These are phyloP conservation scores for Peterozyma toletana DNA, from an alignment of 805 yeast species.

Conservation along the genomic window DNA sequence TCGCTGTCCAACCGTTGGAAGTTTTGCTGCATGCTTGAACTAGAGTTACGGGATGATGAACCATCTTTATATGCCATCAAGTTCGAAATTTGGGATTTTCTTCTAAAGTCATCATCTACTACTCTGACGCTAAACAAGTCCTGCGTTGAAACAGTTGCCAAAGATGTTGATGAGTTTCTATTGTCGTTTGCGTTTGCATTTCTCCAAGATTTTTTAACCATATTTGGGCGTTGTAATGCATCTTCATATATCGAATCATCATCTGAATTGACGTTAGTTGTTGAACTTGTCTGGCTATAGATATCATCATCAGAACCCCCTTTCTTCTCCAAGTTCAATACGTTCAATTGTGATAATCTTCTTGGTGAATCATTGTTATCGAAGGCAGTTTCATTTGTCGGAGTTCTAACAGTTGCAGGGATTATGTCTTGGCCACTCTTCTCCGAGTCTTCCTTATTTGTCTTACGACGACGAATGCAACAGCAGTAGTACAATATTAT, in stretches of 20 bases:
- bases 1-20: conserved; percentile 37
- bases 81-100: conserved; percentile 25
- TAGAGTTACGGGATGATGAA: conserved; percentile 16
- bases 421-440: conserved; percentile 24
- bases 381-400: conserved; percentile 10
- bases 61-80: conserved; percentile 18
- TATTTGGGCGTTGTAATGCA: conserved; percentile 18
- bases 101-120: conserved; percentile 50
- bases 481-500: conserved; percentile 49
- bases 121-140: conserved; percentile 74
- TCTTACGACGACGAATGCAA: conserved; percentile 37
- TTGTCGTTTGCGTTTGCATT: conserved; percentile 29
- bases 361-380: conserved; percentile 14
- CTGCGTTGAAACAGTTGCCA: conserved; percentile 81
- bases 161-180: conserved; percentile 62
- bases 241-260: conserved; percentile 27
- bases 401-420: conserved; percentile 28
- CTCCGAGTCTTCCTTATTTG: conserved; percentile 19
- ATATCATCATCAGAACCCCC: conserved; percentile 17
- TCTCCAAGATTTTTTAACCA: conserved; percentile 51
- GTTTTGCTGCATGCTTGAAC: conserved; percentile 26
- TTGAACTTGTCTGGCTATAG: conserved; percentile 35
- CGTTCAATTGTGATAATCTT: conserved; percentile 43
- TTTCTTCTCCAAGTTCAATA: conserved; percentile 40
- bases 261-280: conserved; percentile 43